Conservation (phyloP, 805 yeast species). For the Suhomyces sp. region DNA sequence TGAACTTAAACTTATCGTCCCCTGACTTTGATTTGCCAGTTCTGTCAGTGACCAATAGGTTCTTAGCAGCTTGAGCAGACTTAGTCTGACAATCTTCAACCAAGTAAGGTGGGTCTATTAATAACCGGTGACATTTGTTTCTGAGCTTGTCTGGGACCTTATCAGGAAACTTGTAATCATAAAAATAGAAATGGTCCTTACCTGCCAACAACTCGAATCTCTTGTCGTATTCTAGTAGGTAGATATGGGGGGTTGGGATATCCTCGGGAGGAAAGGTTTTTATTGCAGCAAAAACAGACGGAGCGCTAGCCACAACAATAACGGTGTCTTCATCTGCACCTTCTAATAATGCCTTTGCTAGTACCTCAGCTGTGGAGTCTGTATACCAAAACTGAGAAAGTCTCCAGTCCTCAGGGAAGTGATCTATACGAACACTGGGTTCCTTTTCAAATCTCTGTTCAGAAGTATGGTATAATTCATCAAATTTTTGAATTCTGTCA, state of each 20-base stretch:
- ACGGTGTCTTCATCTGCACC: conserved; percentile 74
- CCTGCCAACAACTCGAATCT: conserved; percentile 78
- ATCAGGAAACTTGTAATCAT: conserved; percentile 73
- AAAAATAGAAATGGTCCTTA: conserved; percentile 60
- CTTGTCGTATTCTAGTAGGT: conserved; percentile 74
- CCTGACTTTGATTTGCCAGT: conserved; percentile 41
- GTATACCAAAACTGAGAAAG: conserved; percentile 89
- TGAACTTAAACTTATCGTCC: conserved; percentile 45
- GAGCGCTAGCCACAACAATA: conserved; percentile 81
- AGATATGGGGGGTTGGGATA: conserved; percentile 68
- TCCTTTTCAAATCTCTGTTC: conserved; percentile 50
- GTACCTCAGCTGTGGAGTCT: conserved; percentile 65
- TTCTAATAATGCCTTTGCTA: conserved; percentile 71
- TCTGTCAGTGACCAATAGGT: conserved; percentile 47
- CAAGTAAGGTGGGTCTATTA: conserved; percentile 88
- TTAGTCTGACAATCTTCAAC: conserved; percentile 80
- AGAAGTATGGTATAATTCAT: conserved; percentile 52
- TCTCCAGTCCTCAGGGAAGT: conserved; percentile 91
- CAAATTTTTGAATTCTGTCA: conserved; percentile 55
- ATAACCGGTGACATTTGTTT: conserved; percentile 65
- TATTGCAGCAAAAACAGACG: conserved; percentile 87
- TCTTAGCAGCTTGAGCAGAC: conserved; percentile 52
- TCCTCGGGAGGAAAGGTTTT: conserved; percentile 48
- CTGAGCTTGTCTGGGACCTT: conserved; percentile 55
- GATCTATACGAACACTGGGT: conserved; percentile 54